phyloP scores from a whole-genome alignment of 345 rosid species.

The Mangifera indica region DNA sequence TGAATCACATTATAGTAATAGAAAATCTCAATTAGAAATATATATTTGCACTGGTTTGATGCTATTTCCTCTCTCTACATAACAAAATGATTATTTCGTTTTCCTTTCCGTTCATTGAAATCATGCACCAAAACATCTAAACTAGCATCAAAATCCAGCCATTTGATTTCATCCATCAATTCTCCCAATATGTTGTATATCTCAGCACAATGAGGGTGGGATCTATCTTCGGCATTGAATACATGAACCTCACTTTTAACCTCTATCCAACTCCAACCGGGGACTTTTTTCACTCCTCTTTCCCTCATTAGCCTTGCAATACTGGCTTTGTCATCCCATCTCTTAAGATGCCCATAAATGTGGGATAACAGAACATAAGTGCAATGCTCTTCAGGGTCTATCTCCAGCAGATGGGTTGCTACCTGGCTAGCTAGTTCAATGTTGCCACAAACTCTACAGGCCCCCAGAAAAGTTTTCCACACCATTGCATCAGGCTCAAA shows the following conservation, averaged over 20 bases:
- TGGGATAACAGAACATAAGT: slow-evolving; percentile 61
- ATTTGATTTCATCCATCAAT: slow-evolving; percentile 50
- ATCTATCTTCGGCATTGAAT: slow-evolving; percentile 64
- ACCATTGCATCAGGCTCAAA: slow-evolving; percentile 64
- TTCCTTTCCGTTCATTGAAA: neutral
- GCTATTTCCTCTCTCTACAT: too few species aligned
- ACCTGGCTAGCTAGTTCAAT: slow-evolving; percentile 63
- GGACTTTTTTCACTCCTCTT: slow-evolving; percentile 70
- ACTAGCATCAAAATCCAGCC: slow-evolving; percentile 31
- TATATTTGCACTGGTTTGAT: too few species aligned
- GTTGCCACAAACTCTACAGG: slow-evolving; percentile 65
- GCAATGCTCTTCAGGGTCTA: slow-evolving; percentile 74
- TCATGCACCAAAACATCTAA: slow-evolving; percentile 16
- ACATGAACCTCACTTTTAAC: slow-evolving; percentile 51
- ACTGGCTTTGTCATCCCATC: slow-evolving; percentile 64
- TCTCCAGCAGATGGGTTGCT: slow-evolving; percentile 52
- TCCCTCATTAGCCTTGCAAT: slow-evolving; percentile 70
- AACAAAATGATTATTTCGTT: too few species aligned
- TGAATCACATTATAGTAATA: too few species aligned
- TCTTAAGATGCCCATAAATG: slow-evolving; percentile 58
- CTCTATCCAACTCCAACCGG: slow-evolving; percentile 35
- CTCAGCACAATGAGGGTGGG: slow-evolving; percentile 44
- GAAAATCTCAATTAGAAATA: too few species aligned
- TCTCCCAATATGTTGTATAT: slow-evolving; percentile 46
- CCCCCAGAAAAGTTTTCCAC: slow-evolving; percentile 71